Conservation (phyloP, 2,329 filamentous ascomycete genomes). For the Phaeophleospora eucalypticola region DNA sequence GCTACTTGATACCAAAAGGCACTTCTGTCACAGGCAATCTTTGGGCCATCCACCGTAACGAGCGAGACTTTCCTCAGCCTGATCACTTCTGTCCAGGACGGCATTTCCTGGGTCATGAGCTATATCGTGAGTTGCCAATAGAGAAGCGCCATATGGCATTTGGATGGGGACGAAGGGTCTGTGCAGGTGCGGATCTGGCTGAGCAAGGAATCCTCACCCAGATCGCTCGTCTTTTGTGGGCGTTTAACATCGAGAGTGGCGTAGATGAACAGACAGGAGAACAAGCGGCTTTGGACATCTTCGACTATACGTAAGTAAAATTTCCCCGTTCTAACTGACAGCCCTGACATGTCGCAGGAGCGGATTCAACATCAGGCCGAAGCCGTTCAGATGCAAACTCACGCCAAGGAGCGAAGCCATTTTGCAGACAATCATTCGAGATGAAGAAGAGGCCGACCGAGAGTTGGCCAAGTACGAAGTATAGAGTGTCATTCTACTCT, state of each 20-base stretch:
- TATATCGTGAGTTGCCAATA: slow-evolving; percentile 42
- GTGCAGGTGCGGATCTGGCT: slow-evolving; percentile 52
- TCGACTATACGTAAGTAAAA: slow-evolving; percentile 52
- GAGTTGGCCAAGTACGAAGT: not conserved
- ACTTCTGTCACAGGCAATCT: slow-evolving; percentile 24
- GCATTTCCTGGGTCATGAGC: slow-evolving; percentile 35
- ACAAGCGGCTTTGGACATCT: slow-evolving; percentile 53
- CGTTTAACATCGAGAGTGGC: slow-evolving; percentile 48
- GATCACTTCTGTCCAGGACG: slow-evolving; percentile 47
- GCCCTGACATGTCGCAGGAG: not conserved
- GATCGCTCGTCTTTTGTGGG: slow-evolving; percentile 55
- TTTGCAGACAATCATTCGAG: slow-evolving; percentile 3
- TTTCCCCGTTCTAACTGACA: too few relatives aligned
- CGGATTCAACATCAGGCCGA: not conserved
- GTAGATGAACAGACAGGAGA: slow-evolving; percentile 39
- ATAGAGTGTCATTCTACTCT: not conserved
- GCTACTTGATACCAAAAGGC: slow-evolving; percentile 26
- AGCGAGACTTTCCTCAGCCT: slow-evolving; percentile 47
- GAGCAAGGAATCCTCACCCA: slow-evolving; percentile 60
- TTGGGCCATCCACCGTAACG: slow-evolving; percentile 47
- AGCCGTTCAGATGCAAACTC: not conserved
- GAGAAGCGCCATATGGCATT: slow-evolving; percentile 51
- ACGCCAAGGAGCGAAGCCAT: not conserved
- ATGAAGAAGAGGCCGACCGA: not conserved
- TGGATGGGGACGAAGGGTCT: slow-evolving; percentile 54